Base-by-base conservation (phyloP, 1,284 basidiomycete genomes). In the Vanrija sp. region DNA sequence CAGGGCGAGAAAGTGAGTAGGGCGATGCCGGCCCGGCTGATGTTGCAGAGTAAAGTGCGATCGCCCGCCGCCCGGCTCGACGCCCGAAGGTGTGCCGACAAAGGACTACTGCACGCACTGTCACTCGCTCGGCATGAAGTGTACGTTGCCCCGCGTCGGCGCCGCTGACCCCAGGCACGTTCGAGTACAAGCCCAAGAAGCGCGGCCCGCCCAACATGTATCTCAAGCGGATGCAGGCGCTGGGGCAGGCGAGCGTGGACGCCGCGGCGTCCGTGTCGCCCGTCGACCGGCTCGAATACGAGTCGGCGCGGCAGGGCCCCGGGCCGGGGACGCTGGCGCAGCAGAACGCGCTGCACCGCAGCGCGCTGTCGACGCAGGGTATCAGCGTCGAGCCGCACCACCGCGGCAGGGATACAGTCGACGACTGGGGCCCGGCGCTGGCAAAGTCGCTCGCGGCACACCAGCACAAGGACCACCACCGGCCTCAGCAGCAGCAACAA, bases 131-230 rank as follows among this genome's bases (percentile, higher is more conserved):
- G 85, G 84, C 35, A 87, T 91, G 52, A 82, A 85, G 14, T 92
- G 89, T 73, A 24, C 54, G 69, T 63, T 22, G 5, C 16, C 16
- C n/a, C 22, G 12, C 16, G 18, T 49, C 1, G 23, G 23, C 47
- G 23, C 18, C 12, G 22, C 35, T 49, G 12, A 45, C 35, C 3
- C 18, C 49, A 73, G 71, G 71, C 72, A 91, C 88, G 0, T 93
- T 91, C 65, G 87, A 91, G 65, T 92, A 92, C 71, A 87, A 88
- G 73, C 89, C 89, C 16, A 91, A 90, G 80, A 92, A 92, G 75
- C 80, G 89, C 53, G 89, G 89, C 0, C 89, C 89, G 4, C 89
- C 89, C 1, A 92, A 92, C 73, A 78, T 91, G 87, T 60, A 62
- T 25, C 49, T 63, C 18, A 62, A 60, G 54, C 57, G 60, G 31